A percentile compares a stretch with the other conserved stretches of the same genome.
Evolutionary conservation across 2,329 filamentous ascomycete genomes (phyloP).

Genomic region (Ophiostoma populinum): DNA sequence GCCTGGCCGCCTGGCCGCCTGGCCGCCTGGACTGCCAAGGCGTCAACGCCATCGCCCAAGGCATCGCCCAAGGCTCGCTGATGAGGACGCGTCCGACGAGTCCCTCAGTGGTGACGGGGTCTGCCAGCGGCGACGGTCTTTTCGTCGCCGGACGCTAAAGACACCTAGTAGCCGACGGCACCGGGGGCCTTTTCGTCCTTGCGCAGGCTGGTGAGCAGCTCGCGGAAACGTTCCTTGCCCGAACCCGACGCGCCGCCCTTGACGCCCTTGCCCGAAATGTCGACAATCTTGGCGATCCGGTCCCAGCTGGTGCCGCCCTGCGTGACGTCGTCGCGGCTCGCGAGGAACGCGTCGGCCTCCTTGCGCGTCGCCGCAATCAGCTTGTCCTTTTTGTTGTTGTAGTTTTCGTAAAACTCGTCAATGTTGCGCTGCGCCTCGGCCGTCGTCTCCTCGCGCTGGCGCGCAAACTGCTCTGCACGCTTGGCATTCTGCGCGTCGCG

Average conservation of each 20-base stretch:
- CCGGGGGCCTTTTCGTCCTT: conserved; percentile 81
- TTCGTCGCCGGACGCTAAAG: too few species aligned
- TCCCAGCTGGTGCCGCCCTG: conserved; percentile 97
- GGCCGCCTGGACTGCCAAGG: too few species aligned
- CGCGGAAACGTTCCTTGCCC: conserved; percentile 91
- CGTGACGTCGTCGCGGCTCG: conserved; percentile 76
- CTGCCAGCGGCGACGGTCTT: too few species aligned
- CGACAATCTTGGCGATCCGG: conserved; percentile 92
- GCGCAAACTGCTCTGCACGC: conserved; percentile 66
- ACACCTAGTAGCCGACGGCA: conserved; percentile 43
- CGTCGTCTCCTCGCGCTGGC: conserved; percentile 71
- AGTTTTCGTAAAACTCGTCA: conserved; percentile 98
- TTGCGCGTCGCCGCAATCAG: conserved; percentile 69
- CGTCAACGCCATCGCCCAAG: too few species aligned
- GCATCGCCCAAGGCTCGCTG: too few species aligned
- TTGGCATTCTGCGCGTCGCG: conserved; percentile 69
- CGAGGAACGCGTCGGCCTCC: conserved; percentile 86
- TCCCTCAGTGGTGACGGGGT: too few species aligned
- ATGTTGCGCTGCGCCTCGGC: conserved; percentile 86
- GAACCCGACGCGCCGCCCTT: conserved; percentile 77
- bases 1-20: too few species aligned
- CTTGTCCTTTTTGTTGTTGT: conserved; percentile 97
- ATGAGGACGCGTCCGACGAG: too few species aligned
- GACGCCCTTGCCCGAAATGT: conserved; percentile 81
- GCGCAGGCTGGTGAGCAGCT: conserved; percentile 68